These are phyloP conservation scores for Thyridium curvatum DNA, from an alignment of 2,329 filamentous ascomycete genomes.

Conservation along the genomic window DNA sequence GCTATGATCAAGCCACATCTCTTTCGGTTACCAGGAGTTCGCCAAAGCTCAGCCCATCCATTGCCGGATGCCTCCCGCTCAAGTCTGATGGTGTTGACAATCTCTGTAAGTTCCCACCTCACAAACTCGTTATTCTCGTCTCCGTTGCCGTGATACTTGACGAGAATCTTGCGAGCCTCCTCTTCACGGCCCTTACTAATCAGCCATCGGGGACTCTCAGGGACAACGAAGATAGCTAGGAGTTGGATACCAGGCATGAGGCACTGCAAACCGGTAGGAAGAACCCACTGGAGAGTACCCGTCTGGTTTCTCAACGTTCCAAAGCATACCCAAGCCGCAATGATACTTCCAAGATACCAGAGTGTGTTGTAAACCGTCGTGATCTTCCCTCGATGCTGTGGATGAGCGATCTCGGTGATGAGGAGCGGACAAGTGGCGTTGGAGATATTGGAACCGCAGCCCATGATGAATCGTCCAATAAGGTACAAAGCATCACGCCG, in stretches of 20 bases:
- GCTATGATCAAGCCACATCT: conserved; percentile 15
- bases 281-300: too few relatives aligned
- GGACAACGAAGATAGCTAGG: conserved; percentile 10
- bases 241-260: too few relatives aligned
- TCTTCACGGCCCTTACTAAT: conserved; percentile 16
- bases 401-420: conserved; percentile 41
- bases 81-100: conserved; percentile 35
- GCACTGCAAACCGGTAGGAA: too few relatives aligned
- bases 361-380: conserved; percentile 44
- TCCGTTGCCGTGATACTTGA: conserved; percentile 8
- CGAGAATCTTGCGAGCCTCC: conserved; percentile 15
- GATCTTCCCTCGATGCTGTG: conserved; percentile 39
- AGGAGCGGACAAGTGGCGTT: conserved; percentile 40
- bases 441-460: too few relatives aligned
- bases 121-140: conserved; percentile 31
- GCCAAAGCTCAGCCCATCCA: conserved; percentile 28
- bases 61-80: conserved; percentile 29
- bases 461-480: too few relatives aligned
- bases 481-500: too few relatives aligned
- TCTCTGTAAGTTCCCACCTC: conserved; percentile 38
- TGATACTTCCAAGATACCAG: conserved; percentile 30
- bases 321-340: conserved; percentile 41
- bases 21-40: conserved; percentile 10
- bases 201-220: conserved; percentile 18
- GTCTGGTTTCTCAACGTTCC: too few relatives aligned